These are phyloP conservation scores for Galeopsis tetrahit DNA, from an alignment of 257 asterid species.

Conservation along the genomic window DNA sequence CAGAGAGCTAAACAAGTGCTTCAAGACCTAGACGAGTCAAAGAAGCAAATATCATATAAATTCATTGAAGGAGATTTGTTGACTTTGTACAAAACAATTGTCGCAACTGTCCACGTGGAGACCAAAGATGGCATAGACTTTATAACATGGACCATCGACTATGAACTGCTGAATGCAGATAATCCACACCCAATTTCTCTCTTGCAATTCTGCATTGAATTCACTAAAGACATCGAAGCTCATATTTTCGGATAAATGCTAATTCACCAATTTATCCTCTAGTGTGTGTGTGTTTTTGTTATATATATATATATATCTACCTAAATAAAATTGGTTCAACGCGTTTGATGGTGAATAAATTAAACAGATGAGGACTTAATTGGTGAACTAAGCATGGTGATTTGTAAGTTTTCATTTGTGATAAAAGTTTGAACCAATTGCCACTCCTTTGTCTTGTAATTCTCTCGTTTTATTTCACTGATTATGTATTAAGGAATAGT, in stretches of 20 bases:
- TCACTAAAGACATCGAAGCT: constrained; percentile 36
- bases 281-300: neutral
- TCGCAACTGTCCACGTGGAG: constrained; percentile 34
- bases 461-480: too few relatives aligned
- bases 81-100: constrained; percentile 36
- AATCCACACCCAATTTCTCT: constrained; percentile 28
- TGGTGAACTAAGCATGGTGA: too few relatives aligned
- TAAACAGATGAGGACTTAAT: too few relatives aligned
- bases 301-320: too few relatives aligned
- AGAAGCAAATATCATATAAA: constrained; percentile 26
- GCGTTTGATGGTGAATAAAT: too few relatives aligned
- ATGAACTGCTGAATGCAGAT: constrained; percentile 34
- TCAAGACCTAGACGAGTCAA: constrained; percentile 33
- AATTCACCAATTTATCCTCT: neutral
- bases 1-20: constrained; percentile 27
- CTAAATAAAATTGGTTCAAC: neutral
- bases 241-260: constrained; percentile 26
- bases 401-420: too few relatives aligned
- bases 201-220: constrained; percentile 32
- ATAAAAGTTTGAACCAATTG: too few relatives aligned
- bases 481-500: too few relatives aligned
- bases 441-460: too few relatives aligned
- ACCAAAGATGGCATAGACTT: constrained; percentile 29
- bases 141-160: constrained; percentile 44
- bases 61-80: constrained; percentile 36